These are phyloP conservation scores for Uronychia binucleata DNA, from an alignment of 73 alveolate genomes.

Conservation along the genomic window DNA sequence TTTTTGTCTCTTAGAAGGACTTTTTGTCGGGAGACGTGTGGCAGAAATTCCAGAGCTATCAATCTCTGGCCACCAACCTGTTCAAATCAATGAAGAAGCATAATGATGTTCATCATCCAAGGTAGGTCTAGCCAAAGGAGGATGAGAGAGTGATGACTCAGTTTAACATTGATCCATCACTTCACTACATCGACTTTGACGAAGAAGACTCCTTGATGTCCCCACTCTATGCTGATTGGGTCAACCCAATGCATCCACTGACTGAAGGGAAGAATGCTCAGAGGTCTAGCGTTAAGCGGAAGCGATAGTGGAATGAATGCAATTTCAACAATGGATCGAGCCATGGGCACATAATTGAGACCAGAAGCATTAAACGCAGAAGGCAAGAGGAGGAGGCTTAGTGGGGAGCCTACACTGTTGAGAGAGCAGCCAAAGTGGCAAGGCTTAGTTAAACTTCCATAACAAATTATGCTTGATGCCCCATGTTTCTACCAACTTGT, in stretches of 20 bases:
- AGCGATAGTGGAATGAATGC: not conserved
- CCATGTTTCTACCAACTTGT: too few relatives aligned
- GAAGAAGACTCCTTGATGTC: not conserved
- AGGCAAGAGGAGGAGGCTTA: not conserved
- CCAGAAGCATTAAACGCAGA: not conserved
- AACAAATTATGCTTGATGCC: too few relatives aligned
- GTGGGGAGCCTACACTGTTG: not conserved
- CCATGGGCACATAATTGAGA: not conserved
- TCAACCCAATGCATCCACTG: not conserved
- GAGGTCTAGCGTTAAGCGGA: not conserved
- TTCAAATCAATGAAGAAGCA: not conserved
- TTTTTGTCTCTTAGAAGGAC: not conserved
- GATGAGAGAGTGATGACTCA: not conserved
- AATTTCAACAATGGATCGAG: not conserved
- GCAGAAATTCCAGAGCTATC: not conserved
- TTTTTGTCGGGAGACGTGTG: not conserved
- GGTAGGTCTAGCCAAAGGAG: not conserved
- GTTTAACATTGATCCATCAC: not conserved
- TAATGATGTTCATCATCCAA: not conserved
- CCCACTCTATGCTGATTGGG: constrained; percentile 1
- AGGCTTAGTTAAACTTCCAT: not conserved
- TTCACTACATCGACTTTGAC: not conserved
- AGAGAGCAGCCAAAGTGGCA: not conserved
- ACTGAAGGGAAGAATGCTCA: not conserved
- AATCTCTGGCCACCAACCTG: not conserved